Evolutionary conservation across 2,329 filamentous ascomycete species (phyloP).

Genomic region (Paracoccidioides lutzii): DNA sequence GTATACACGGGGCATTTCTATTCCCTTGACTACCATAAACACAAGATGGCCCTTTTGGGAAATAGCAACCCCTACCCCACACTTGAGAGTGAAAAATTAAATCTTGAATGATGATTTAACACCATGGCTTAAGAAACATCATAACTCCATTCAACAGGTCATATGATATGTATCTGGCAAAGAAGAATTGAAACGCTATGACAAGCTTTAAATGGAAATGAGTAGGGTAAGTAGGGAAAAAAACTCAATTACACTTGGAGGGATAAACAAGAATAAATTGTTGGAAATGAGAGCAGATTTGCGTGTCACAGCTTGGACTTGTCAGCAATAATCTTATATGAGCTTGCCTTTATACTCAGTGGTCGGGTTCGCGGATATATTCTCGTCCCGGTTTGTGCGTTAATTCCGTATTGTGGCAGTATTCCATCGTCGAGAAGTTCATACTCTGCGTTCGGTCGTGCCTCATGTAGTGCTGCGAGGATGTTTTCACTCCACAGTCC

Average conservation of each 20-base stretch:
- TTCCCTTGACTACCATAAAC: too few relatives aligned
- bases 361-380: conserved; percentile 28
- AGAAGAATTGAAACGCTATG: neutral
- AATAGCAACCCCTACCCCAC: too few relatives aligned
- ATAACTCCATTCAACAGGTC: neutral
- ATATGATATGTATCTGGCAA: neutral
- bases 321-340: conserved; percentile 30
- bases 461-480: conserved; percentile 45
- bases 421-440: conserved; percentile 53
- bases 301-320: conserved; percentile 20
- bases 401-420: conserved; percentile 29
- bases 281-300: neutral
- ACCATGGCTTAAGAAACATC: too few relatives aligned
- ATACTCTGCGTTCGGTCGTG: conserved; percentile 47
- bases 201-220: neutral
- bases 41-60: too few relatives aligned
- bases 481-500: conserved; percentile 63
- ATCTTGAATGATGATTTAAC: too few relatives aligned
- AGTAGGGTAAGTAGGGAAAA: neutral
- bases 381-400: conserved; percentile 21
- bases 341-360: conserved; percentile 27
- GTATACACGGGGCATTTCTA: too few relatives aligned
- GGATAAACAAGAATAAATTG: neutral
- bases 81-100: too few relatives aligned
- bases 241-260: neutral